Percentiles rank a stretch among this genome's conserved stretches.
Conservation (phyloP, 2,329 filamentous ascomycete species). For the Ophiocordyceps camponoti-rufipedis region DNA sequence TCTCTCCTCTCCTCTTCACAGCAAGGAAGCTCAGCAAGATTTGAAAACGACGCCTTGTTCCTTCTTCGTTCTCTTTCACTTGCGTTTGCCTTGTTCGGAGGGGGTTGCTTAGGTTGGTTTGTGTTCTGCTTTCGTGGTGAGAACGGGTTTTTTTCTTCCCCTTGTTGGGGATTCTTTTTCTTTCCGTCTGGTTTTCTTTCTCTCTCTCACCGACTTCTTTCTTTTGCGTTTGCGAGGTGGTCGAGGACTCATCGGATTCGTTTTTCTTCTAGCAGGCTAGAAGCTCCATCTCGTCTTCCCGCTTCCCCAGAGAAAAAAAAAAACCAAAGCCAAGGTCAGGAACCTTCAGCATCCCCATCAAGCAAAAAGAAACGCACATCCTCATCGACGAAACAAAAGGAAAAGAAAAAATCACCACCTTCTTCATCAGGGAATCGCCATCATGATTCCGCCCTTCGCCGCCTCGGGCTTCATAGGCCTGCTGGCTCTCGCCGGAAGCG, state of each 20-base stretch:
- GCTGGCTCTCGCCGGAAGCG: conserved; percentile 13
- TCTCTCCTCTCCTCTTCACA: no score
- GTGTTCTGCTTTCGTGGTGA: not conserved
- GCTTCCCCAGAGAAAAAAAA: no score
- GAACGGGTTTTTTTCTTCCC: not conserved
- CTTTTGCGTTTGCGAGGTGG: not conserved
- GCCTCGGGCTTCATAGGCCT: conserved; percentile 6
- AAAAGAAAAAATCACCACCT: not conserved
- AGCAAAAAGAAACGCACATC: not conserved
- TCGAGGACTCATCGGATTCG: not conserved
- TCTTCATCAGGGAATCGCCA: no score
- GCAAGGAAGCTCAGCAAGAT: no score
- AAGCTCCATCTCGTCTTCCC: not conserved
- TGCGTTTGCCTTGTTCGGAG: no score
- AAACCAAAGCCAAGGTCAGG: no score
- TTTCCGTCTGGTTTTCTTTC: not conserved
- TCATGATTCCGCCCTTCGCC: not conserved
- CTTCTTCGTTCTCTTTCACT: not conserved
- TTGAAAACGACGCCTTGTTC: no score
- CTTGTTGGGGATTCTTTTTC: no score
- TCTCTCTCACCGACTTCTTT: not conserved
- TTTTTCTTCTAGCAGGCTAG: not conserved
- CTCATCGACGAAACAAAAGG: not conserved
- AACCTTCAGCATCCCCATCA: not conserved
- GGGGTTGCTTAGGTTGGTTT: not conserved